Base-by-base conservation (phyloP, 2,329 filamentous ascomycete species). In the Colletotrichum aenigma region DNA sequence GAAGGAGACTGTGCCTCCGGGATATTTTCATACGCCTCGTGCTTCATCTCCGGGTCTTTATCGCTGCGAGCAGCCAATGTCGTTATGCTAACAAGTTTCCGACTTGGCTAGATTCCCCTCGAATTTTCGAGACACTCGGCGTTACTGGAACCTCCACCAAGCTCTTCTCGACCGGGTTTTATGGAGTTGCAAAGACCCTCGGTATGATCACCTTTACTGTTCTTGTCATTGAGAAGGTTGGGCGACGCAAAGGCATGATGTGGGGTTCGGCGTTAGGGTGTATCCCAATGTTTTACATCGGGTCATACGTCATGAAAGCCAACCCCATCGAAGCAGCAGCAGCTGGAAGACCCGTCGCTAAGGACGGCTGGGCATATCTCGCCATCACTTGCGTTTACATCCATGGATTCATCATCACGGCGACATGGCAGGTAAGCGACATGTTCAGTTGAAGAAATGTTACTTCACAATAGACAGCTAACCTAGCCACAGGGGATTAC, bases 231-330 rank as follows among this genome's bases (percentile, higher is more conserved):
- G 88, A 90, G 71, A 84, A 83, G 43, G 84, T 87, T 36, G 88
- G 88, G 16, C 85, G 88, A 8, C 87, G 87, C 77, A 86, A 84
- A 75, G 87, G 86, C 7, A 84, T 90, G 56, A 86, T 90, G 66
- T 79, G 85, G 66, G 86, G 86, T 21, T 83, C 84, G 10, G 78
- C 83, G 1, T 82, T 88, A 18, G 83, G 83, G 18, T 84, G 81
- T 24, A 78, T 86, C 15, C 83, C 84, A 3, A 84, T 82, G 84
- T 82, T 81, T 77, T 86, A 84, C 56, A 83, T 86, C 21, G 87
- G 84, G 1, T 83, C 80, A 4, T 85, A 84, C 67, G 81, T 85
- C 56, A 78, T 82, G 78, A 73, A 75, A n/a, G 81, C 81, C 32
- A 82, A 84, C 18, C 83, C 83, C 9, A 32, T 30, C 2, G 82